Percentiles rank a stretch among this genome's conserved stretches.
These are phyloP conservation scores for Phytopythium ostracodes DNA, from an alignment of 352 stramenopile species.

Conservation along the genomic window DNA sequence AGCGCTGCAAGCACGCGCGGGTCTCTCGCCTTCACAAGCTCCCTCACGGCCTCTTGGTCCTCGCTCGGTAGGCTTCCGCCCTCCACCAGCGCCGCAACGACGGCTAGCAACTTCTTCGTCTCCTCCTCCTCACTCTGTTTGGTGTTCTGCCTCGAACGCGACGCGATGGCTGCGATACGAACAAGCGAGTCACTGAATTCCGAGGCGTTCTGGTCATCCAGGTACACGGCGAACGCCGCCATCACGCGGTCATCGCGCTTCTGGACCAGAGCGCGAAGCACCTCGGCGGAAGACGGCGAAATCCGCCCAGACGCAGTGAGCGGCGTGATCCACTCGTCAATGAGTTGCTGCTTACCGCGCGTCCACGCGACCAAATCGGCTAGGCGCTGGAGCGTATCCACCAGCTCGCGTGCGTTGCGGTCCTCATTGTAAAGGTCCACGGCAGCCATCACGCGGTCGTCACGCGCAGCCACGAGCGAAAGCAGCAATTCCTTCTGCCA, in stretches of 20 bases:
- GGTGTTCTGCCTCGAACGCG: slow-evolving; percentile 3
- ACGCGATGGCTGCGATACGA: slow-evolving; percentile 25
- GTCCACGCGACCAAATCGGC: slow-evolving; percentile 66
- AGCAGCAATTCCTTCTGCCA: slow-evolving; percentile 71
- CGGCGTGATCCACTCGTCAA: slow-evolving; percentile 50
- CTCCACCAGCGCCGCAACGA: slow-evolving; percentile 25
- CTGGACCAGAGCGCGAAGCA: slow-evolving; percentile 41
- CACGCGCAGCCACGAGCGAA: slow-evolving; percentile 28
- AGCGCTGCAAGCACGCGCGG: slow-evolving; percentile 45
- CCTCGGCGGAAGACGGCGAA: slow-evolving; percentile 14
- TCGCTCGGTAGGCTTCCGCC: slow-evolving; percentile 20
- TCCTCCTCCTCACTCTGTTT: slow-evolving; percentile 17
- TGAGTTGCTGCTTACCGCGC: slow-evolving; percentile 40
- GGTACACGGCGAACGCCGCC: slow-evolving; percentile 58
- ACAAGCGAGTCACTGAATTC: slow-evolving; percentile 62
- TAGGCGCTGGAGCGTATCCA: slow-evolving; percentile 54
- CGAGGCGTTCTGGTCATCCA: slow-evolving; percentile 55
- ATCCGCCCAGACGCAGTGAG: slow-evolving; percentile 31
- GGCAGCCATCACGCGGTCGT: slow-evolving; percentile 48
- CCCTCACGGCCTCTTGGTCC: slow-evolving; percentile 23
- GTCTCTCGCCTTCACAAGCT: slow-evolving; percentile 27
- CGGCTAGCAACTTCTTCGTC: slow-evolving; percentile 12
- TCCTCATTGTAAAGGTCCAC: slow-evolving; percentile 57
- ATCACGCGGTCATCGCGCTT: slow-evolving; percentile 59
- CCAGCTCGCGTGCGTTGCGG: slow-evolving; percentile 34